A percentile compares a stretch with the other conserved stretches of the same genome.
Evolutionary conservation across 1,139 yeast species (phyloP).

Genomic region (Nakaseomyces bracarensis): DNA sequence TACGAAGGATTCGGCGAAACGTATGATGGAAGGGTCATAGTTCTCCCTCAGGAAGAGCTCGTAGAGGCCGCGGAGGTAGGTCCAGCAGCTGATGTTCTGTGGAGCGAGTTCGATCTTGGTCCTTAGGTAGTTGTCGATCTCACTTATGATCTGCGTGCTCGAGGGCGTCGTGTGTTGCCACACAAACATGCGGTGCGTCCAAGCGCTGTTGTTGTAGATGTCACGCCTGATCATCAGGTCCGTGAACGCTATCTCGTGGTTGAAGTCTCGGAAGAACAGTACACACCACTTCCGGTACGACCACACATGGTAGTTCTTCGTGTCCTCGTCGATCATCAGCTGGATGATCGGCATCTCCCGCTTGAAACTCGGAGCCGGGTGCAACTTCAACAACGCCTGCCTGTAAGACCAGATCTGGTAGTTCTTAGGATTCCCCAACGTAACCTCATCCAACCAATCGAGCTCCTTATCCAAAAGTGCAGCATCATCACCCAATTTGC

Average conservation of each 20-base stretch:
- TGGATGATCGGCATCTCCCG: constrained; percentile 58
- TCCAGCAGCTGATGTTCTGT: constrained; percentile 85
- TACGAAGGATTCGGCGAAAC: constrained; percentile 40
- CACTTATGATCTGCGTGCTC: constrained; percentile 4
- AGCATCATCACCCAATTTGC: too few species aligned
- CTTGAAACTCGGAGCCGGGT: constrained; percentile 36
- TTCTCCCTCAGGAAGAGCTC: constrained; percentile 29
- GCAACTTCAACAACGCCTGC: constrained; percentile 44
- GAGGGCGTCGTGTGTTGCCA: constrained; percentile 14
- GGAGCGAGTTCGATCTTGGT: constrained; percentile 43
- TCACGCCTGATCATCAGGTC: constrained; percentile 49
- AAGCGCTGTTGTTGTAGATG: constrained; percentile 83
- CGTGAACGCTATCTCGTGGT: constrained; percentile 47
- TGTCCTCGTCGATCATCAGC: constrained; percentile 65
- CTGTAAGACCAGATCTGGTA: constrained; percentile 96
- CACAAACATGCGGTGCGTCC: constrained; percentile 78
- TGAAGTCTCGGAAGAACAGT: constrained; percentile 42
- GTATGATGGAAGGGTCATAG: constrained; percentile 36
- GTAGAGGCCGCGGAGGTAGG: constrained; percentile 59
- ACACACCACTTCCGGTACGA: constrained; percentile 80
- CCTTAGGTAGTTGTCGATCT: constrained; percentile 14
- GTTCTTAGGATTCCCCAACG: constrained; percentile 74
- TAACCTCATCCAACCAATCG: constrained; percentile 71
- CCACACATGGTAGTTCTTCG: constrained; percentile 96
- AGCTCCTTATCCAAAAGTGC: constrained; percentile 41